Evolutionary conservation across 2,329 filamentous ascomycete species (phyloP).

Genomic region (Macrophomina tecta): DNA sequence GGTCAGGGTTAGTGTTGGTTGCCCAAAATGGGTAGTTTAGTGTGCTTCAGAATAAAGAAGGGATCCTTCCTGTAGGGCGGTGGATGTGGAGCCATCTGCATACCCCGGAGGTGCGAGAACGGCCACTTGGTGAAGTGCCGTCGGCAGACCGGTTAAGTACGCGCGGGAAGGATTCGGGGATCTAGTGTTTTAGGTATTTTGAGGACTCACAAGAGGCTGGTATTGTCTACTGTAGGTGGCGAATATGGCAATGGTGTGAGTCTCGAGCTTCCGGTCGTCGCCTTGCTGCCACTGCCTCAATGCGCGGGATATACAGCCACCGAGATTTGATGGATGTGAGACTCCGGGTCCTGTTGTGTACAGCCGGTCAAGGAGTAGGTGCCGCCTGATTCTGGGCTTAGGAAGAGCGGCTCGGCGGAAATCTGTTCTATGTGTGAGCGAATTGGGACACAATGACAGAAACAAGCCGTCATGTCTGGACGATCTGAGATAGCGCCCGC

Average conservation of each 20-base stretch:
- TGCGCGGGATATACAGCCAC: background rate
- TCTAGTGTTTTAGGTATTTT: constrained; percentile 17
- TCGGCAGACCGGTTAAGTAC: background rate
- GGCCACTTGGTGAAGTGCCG: background rate
- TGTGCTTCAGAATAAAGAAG: constrained; percentile 12
- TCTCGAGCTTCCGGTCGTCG: background rate
- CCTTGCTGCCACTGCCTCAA: background rate
- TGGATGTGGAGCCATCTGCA: background rate
- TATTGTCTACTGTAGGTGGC: background rate
- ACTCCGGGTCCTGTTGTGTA: background rate
- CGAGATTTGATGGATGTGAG: background rate
- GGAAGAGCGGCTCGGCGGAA: background rate
- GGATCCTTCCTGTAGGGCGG: background rate
- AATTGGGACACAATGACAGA: background rate
- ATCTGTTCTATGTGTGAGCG: background rate
- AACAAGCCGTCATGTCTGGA: background rate
- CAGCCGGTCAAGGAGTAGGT: background rate
- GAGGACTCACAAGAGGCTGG: too few relatives aligned
- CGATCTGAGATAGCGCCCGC: background rate
- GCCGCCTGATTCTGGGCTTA: background rate
- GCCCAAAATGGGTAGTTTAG: background rate
- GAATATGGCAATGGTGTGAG: background rate
- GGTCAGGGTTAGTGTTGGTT: background rate
- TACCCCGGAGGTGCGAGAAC: background rate
- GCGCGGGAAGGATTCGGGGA: background rate